Percentiles rank a stretch among this genome's conserved stretches.
Evolutionary conservation across 2,329 filamentous ascomycete species (phyloP).

Genomic region (Pestalotiopsis sp.): DNA sequence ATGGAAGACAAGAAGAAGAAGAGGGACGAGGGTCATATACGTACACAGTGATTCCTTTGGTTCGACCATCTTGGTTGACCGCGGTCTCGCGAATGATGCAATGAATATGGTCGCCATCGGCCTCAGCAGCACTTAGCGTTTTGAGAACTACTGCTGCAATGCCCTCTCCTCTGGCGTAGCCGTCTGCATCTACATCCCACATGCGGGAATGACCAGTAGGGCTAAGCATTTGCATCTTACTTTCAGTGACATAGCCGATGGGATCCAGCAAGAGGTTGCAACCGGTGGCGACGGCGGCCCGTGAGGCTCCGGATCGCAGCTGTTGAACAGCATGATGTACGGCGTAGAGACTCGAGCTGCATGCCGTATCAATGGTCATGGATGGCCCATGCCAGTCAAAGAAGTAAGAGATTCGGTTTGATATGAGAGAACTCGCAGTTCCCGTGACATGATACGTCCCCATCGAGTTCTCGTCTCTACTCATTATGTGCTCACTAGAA

Average conservation of each 20-base stretch:
- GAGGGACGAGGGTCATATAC: not conserved
- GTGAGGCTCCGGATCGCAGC: not conserved
- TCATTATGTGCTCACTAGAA: not conserved
- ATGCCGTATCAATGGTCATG: slow-evolving; percentile 10
- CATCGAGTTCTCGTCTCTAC: not conserved
- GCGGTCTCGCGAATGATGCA: slow-evolving; percentile 34
- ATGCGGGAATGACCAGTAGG: slow-evolving; percentile 27
- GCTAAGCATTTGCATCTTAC: slow-evolving; percentile 25
- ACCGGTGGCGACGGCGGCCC: not conserved
- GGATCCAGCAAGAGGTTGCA: not conserved
- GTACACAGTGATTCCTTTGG: slow-evolving; percentile 41
- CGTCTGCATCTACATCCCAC: slow-evolving; percentile 46
- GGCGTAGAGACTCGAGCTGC: slow-evolving; percentile 3
- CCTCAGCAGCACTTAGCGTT: slow-evolving; percentile 42
- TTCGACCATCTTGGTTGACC: slow-evolving; percentile 38
- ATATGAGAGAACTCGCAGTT: not conserved
- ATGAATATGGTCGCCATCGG: slow-evolving; percentile 43
- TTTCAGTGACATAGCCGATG: not conserved
- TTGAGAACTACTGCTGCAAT: slow-evolving; percentile 46
- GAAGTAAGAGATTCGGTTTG: slow-evolving; percentile 6
- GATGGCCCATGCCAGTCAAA: slow-evolving; percentile 7
- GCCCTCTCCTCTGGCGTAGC: slow-evolving; percentile 54
- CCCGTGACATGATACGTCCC: not conserved
- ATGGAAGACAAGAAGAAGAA: too few species aligned
- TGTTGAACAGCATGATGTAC: slow-evolving; percentile 2